Base-by-base conservation (phyloP, 164 flowering plant species). In the Stephania cephalantha region DNA sequence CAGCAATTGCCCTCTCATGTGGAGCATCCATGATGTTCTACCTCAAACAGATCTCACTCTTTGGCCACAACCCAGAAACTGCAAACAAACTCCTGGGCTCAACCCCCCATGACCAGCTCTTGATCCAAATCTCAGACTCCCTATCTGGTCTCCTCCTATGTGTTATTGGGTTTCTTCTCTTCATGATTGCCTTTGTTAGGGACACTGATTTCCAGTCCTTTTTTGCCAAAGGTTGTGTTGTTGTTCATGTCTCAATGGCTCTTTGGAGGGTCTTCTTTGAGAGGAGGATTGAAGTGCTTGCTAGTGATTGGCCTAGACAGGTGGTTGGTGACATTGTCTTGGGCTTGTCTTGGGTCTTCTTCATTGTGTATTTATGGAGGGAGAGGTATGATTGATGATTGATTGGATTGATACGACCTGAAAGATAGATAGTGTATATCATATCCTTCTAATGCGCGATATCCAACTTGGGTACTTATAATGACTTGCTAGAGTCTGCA, bases 11-110 rank as follows among this genome's bases (percentile, higher is more conserved):
- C 35, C 72, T 86, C 5, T 77, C 86, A 7, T 85, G 88, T 85
- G 96, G 98, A 63, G 82, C 82, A 15, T 50, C 87, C 42, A 90
- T 93, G 90, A 93, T 93, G 90, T 89, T 93, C 68, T 87, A 87
- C 79, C 82, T 84, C 44, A 79, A 88, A 9, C 89, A 91, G 78
- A 76, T 90, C 71, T 86, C 84, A 71, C 81, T 77, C 45, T 79
- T 90, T 20, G 83, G 87, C 1, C 90, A 88, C 71, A 94, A 94
- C 76, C 72, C n/a, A 8, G 93, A 89, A 76, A 86, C 80, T 9
- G 92, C 94, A 4, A 84, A 68, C 31, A 93, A 88, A 82, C 88
- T 91, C 0, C 61, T 88, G 63, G 97, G 94, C 1, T 91, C 92
- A 1, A 88, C 91, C 13, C 90, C 94, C 0, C 93, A 86, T 68